A percentile compares a stretch with the other conserved stretches of the same genome.
Conservation (phyloP, 345 rosid genomes). For the Tarenaya hassleriana region DNA sequence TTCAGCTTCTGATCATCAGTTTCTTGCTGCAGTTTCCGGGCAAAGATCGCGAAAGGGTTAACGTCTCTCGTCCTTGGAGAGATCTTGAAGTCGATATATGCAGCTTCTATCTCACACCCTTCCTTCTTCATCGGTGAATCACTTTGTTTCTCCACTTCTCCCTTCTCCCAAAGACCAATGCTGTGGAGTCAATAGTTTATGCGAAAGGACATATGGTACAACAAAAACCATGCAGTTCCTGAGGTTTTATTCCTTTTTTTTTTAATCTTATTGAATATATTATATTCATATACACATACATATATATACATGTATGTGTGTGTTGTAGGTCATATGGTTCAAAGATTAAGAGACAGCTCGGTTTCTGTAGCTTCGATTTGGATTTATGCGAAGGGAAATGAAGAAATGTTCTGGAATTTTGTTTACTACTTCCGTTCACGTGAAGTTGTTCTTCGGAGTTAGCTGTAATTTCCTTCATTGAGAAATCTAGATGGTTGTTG, state of each 20-base stretch:
- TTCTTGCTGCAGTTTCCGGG: constrained; percentile 18
- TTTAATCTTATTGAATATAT: constrained; percentile 17
- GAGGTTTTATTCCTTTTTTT: constrained; percentile 14
- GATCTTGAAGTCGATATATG: constrained; percentile 62
- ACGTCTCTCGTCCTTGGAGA: constrained; percentile 20
- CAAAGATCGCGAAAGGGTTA: constrained; percentile 30
- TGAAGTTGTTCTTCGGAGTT: constrained; percentile 20
- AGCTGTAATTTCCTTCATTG: neutral
- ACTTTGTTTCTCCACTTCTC: neutral
- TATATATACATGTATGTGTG: neutral
- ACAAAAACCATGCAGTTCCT: constrained; percentile 1
- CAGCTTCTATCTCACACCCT: constrained; percentile 84
- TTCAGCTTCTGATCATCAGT: constrained; percentile 19
- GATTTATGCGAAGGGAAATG: constrained; percentile 24
- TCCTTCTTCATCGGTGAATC: constrained; percentile 62
- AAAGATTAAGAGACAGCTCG: constrained; percentile 18
- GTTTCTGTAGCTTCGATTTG: constrained; percentile 30
- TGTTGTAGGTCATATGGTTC: constrained; percentile 15
- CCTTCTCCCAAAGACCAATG: constrained; percentile 1
- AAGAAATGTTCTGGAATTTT: no score
- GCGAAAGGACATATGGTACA: constrained; percentile 17
- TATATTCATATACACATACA: no score
- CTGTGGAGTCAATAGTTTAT: neutral
- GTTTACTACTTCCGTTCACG: constrained; percentile 29
- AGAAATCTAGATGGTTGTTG: neutral